Evolutionary conservation across 768 basidiomycete genomes (phyloP).

Genomic region (Lactarius trivialis): DNA sequence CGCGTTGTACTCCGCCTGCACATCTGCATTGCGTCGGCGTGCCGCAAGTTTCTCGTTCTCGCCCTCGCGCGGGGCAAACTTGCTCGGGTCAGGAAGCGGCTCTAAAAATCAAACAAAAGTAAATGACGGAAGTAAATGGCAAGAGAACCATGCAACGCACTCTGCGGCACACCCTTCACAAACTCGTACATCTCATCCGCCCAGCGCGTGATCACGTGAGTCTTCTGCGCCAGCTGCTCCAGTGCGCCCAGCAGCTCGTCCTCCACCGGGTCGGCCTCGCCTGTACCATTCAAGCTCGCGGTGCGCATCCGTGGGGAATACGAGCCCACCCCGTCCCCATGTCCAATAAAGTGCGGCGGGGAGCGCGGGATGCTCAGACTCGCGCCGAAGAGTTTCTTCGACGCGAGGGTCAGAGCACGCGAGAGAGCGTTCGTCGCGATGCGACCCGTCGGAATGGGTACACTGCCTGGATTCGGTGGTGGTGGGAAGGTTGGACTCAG

Average conservation of each 20-base stretch:
- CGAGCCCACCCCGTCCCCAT: neutral
- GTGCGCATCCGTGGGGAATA: constrained; percentile 32
- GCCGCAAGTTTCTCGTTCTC: constrained; percentile 67
- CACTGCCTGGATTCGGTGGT: constrained; percentile 45
- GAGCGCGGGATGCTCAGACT: constrained; percentile 34
- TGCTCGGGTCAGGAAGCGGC: constrained; percentile 72
- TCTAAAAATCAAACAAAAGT: constrained; percentile 51
- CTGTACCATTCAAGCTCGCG: constrained; percentile 33
- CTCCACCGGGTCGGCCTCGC: constrained; percentile 55
- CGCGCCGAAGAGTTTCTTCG: constrained; percentile 73
- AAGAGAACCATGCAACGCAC: constrained; percentile 38
- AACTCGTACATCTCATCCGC: constrained; percentile 92
- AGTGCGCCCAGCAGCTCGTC: constrained; percentile 73
- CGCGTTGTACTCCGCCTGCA: constrained; percentile 76
- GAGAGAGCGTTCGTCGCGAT: constrained; percentile 68
- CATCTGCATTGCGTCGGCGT: constrained; percentile 62
- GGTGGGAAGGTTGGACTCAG: constrained; percentile 54
- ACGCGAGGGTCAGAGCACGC: constrained; percentile 71
- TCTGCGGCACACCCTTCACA: constrained; percentile 78
- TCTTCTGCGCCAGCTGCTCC: constrained; percentile 94
- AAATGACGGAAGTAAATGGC: neutral
- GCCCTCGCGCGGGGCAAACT: constrained; percentile 63
- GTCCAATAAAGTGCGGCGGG: constrained; percentile 30
- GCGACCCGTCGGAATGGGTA: constrained; percentile 57
- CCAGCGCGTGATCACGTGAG: constrained; percentile 86